These are phyloP conservation scores for Fagopyrum esculentum DNA, from an alignment of 148 eudicot genomes.

Conservation along the genomic window DNA sequence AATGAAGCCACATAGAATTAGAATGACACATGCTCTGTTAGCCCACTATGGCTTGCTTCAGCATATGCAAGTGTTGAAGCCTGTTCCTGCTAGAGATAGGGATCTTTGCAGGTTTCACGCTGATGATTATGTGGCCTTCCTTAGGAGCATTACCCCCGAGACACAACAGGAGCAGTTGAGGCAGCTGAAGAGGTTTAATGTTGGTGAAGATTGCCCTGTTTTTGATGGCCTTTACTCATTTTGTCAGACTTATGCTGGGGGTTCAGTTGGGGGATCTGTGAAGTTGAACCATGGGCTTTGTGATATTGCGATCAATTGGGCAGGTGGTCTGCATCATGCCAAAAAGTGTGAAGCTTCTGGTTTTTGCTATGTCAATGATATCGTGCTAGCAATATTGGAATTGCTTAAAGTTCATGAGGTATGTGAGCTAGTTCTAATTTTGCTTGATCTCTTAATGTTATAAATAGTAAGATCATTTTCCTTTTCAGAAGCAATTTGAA, in stretches of 20 bases:
- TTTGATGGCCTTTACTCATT: conserved; percentile 16
- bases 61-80: conserved; percentile 14
- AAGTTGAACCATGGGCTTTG: conserved; percentile 13
- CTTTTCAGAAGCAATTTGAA: neutral
- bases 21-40: conserved; percentile 13
- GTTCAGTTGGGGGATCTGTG: conserved; percentile 15
- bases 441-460: neutral
- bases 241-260: conserved; percentile 16
- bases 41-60: conserved; percentile 14
- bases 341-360: conserved; percentile 16
- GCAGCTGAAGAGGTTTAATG: conserved; percentile 17
- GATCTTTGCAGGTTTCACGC: conserved; percentile 15
- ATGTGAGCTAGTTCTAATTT: neutral
- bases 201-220: conserved; percentile 14
- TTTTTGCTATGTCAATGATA: conserved; percentile 13
- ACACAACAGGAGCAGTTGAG: conserved; percentile 15
- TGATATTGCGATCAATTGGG: conserved; percentile 15
- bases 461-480: neutral
- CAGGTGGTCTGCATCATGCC: conserved; percentile 15
- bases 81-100: conserved; percentile 14
- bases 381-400: conserved; percentile 12
- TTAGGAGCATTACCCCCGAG: conserved; percentile 13
- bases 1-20: conserved; percentile 13
- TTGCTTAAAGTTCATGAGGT: conserved; percentile 15
- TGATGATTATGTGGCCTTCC: conserved; percentile 14